phyloP scores from a whole-genome alignment of 179 eudicot genomes.

The Silene noctiflora region DNA sequence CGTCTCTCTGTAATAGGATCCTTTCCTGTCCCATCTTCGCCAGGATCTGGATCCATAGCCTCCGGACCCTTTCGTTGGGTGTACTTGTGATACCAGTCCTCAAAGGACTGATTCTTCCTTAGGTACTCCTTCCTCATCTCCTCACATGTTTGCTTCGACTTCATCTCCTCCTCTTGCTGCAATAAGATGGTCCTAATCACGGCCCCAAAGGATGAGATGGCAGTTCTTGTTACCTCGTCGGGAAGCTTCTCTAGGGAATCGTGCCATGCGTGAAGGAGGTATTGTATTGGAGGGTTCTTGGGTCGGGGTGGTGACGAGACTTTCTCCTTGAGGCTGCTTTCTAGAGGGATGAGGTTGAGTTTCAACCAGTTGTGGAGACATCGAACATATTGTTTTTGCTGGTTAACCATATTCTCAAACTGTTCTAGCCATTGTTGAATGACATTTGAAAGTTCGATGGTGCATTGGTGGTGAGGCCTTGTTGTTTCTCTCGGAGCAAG shows the following conservation, averaged over 20 bases:
- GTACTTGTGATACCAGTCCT: conserved; percentile 80
- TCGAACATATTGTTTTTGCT: conserved; percentile 62
- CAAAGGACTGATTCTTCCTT: conserved; percentile 60
- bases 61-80: conserved; percentile 48
- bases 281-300: conserved; percentile 72
- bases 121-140: conserved; percentile 66
- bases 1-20: conserved; percentile 56
- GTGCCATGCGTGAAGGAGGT: conserved; percentile 70
- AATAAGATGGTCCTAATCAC: conserved; percentile 59
- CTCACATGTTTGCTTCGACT: conserved; percentile 66
- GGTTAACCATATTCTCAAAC: conserved; percentile 57
- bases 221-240: conserved; percentile 67
- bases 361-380: conserved; percentile 75
- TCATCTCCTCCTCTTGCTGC: conserved; percentile 88
- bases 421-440: conserved; percentile 61
- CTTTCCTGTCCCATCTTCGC: conserved; percentile 34
- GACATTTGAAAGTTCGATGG: conserved; percentile 55
- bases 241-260: conserved; percentile 80
- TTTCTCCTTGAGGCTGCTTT: conserved; percentile 73
- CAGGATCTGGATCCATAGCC: conserved; percentile 37
- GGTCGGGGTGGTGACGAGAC: conserved; percentile 68
- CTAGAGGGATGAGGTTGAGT: conserved; percentile 79
- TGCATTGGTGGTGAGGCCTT: conserved; percentile 59
- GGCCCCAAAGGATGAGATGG: conserved; percentile 64
- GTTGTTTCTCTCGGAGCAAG: conserved; percentile 65